A percentile compares a stretch with the other conserved stretches of the same genome.
Evolutionary conservation across 2,329 filamentous ascomycete species (phyloP).

Genomic region (Clonostachys byssicola): DNA sequence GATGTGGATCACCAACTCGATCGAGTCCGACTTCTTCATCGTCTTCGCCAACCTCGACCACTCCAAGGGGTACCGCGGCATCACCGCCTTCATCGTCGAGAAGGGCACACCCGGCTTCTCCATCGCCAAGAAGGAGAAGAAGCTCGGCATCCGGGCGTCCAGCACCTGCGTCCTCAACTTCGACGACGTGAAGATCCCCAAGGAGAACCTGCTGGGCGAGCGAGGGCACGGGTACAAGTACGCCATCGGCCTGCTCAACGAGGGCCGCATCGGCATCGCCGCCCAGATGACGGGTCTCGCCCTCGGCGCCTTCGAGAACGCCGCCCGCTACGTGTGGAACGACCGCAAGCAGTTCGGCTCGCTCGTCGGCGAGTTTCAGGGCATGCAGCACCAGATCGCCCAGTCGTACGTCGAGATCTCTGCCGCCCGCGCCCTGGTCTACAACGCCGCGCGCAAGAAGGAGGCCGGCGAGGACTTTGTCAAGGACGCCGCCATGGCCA

Average conservation of each 20-base stretch:
- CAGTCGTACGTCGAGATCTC: constrained; percentile 93
- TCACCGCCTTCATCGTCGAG: constrained; percentile 92
- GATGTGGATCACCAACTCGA: constrained; percentile 99
- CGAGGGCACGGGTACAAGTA: constrained; percentile 97
- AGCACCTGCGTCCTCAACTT: constrained; percentile 97
- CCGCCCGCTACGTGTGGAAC: constrained; percentile 91
- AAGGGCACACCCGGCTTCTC: constrained; percentile 85
- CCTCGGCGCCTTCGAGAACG: constrained; percentile 92
- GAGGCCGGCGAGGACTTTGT: constrained; percentile 96
- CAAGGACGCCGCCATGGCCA: constrained; percentile 95
- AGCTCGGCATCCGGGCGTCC: constrained; percentile 92
- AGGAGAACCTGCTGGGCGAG: constrained; percentile 82
- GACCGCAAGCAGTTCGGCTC: constrained; percentile 96
- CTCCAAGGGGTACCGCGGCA: constrained; percentile 91
- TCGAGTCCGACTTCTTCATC: constrained; percentile 93
- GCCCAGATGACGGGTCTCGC: constrained; percentile 98
- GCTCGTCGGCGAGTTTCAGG: constrained; percentile 93
- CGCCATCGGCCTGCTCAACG: constrained; percentile 89
- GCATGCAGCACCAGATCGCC: constrained; percentile 98
- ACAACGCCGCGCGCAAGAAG: constrained; percentile 96
- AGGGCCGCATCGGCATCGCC: constrained; percentile 95
- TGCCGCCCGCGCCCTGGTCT: constrained; percentile 87
- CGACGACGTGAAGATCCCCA: constrained; percentile 89
- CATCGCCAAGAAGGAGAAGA: constrained; percentile 99
- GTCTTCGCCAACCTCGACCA: constrained; percentile 96